These are phyloP conservation scores for Populus hybrid DNA, from an alignment of 441 rosid species.

Conservation along the genomic window DNA sequence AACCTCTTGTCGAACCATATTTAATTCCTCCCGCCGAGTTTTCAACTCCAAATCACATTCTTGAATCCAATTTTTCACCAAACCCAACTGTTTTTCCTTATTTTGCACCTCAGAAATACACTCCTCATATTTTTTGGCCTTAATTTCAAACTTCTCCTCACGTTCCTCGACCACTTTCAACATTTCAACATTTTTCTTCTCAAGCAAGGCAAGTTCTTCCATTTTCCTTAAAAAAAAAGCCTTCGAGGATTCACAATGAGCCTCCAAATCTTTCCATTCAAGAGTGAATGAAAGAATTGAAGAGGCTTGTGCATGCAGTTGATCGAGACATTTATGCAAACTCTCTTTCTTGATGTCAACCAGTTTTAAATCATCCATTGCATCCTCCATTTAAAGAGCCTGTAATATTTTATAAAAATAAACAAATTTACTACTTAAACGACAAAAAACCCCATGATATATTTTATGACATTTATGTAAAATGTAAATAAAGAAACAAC, in stretches of 20 bases:
- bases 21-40: slow-evolving; percentile 13
- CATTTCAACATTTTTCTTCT: slow-evolving; percentile 12
- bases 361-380: slow-evolving; percentile 16
- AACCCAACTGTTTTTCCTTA: slow-evolving; percentile 12
- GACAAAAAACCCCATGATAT: too few relatives aligned
- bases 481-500: background rate
- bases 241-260: slow-evolving; percentile 20
- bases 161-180: slow-evolving; percentile 18
- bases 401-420: background rate
- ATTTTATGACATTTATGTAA: background rate
- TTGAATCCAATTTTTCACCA: slow-evolving; percentile 8
- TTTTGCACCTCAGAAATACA: slow-evolving; percentile 14
- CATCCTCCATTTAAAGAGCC: slow-evolving; percentile 6
- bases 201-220: slow-evolving; percentile 21
- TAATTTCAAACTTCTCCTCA: slow-evolving; percentile 22
- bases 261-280: slow-evolving; percentile 44
- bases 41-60: slow-evolving; percentile 10
- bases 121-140: slow-evolving; percentile 18
- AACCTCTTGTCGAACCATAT: slow-evolving; percentile 12
- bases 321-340: slow-evolving; percentile 24
- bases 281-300: slow-evolving; percentile 37
- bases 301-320: slow-evolving; percentile 26
- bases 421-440: background rate
- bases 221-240: slow-evolving; percentile 20
- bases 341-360: slow-evolving; percentile 26